Evolutionary conservation across 305 asterid genomes (phyloP), one percentile per base, ranked within the genome.

Genomic region (Solanum hybrid): DNA sequence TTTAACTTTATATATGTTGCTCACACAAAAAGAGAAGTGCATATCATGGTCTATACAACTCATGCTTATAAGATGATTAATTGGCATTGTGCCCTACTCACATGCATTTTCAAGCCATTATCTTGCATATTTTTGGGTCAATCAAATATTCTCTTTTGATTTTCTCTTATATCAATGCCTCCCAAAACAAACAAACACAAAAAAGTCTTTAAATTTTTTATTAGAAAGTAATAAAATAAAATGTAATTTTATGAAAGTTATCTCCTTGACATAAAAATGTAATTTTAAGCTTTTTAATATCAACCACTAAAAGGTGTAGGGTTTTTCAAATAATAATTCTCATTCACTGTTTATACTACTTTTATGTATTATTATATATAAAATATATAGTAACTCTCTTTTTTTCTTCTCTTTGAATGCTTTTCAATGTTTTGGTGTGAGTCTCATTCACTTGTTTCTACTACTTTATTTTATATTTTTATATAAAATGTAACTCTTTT

Each of bases 61-160:
- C 88, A 85, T 84, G 31, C 11, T 29, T 39, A 84, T 85, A 31
- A 57, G 86, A 64, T 79, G 75, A 33, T 73, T 11, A 13, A 89
- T 87, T 76, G 90, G 88, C 89, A 34, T 24, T 46, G 34, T 67
- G 31, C 28, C 80, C 61, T 51, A 71, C 57, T 80, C 87, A 40
- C 82, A 89, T 92, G 93, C 91, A 89, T 16, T 57, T 73, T 73
- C 11, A 20, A 78, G 57, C 36, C 6, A 24, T 24, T 14, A 16
- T 46, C 28, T 46, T 83, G 73, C 61, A 8, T 29, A 57, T 28
- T 28, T 51, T 28, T 42, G 22, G 9, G 39, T 83, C 28, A 18
- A 29, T 84, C 20, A 84, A 51, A 29, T 84, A 31, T 57, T 85
- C 8, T 57, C 42, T 57, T 85, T 51, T 46, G 39, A 57, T 84